phyloP scores from a whole-genome alignment of 208 protist genomes.

The Herpetomonas samuelpessoai region DNA sequence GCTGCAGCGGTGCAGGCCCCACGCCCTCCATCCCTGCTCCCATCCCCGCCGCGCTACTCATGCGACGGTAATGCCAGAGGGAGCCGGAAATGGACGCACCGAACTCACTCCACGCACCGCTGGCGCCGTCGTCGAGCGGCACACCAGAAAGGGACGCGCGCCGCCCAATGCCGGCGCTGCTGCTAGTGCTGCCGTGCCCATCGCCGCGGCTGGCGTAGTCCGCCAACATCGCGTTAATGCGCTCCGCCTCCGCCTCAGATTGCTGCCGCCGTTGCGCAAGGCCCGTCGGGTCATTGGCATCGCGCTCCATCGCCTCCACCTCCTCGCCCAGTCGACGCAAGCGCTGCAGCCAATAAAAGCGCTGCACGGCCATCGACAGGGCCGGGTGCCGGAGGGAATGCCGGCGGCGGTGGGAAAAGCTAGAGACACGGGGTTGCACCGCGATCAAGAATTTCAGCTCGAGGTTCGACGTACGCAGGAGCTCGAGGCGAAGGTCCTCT shows the following conservation, averaged over 20 bases:
- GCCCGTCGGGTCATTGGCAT: too few relatives aligned
- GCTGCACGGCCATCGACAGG: conserved; percentile 71
- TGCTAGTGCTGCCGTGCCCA: background rate
- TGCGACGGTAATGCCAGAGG: background rate
- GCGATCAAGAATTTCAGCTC: conserved; percentile 75
- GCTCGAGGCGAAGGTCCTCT: conserved; percentile 30
- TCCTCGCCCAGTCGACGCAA: conserved; percentile 19
- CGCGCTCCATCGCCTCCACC: background rate
- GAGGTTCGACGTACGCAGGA: conserved; percentile 37
- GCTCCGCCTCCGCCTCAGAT: background rate
- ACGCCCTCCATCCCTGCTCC: background rate
- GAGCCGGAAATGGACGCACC: background rate
- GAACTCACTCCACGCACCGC: background rate
- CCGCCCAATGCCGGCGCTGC: background rate
- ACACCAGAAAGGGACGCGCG: too few relatives aligned
- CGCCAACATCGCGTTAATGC: background rate
- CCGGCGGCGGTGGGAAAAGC: conserved; percentile 60
- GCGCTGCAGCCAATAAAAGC: conserved; percentile 48
- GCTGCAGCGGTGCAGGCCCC: too few relatives aligned
- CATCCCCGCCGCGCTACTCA: conserved; percentile 8
- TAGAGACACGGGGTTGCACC: conserved; percentile 59
- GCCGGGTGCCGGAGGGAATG: conserved; percentile 81
- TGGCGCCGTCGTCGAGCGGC: background rate
- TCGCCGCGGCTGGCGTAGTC: conserved; percentile 3
- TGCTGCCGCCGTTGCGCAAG: background rate